A percentile compares a stretch with the other conserved stretches of the same genome.
Conservation (phyloP, 352 stramenopile genomes). For the Globisporangium recalcitrans region DNA sequence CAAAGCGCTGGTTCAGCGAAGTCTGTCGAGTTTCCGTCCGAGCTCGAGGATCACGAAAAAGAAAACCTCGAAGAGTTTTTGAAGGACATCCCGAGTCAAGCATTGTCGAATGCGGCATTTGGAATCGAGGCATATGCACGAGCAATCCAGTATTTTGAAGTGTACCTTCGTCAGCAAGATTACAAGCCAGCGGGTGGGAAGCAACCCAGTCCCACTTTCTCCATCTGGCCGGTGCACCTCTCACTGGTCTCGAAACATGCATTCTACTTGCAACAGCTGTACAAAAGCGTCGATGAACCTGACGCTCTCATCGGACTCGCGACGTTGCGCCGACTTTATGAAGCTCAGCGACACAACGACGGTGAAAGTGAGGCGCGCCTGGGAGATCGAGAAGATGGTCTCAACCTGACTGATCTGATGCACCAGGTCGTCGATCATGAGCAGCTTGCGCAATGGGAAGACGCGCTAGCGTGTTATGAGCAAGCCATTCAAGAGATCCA, state of each 20-base stretch:
- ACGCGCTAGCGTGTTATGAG: conserved; percentile 72
- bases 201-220: conserved; percentile 6
- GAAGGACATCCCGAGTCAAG: conserved; percentile 60
- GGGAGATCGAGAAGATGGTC: conserved; percentile 26
- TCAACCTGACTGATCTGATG: conserved; percentile 63
- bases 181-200: neutral
- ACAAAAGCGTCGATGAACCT: conserved; percentile 73
- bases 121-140: conserved; percentile 65
- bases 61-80: conserved; percentile 73
- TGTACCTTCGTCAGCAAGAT: conserved; percentile 56
- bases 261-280: conserved; percentile 68
- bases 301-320: conserved; percentile 58
- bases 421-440: conserved; percentile 67
- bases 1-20: conserved; percentile 30
- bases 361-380: conserved; percentile 18
- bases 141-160: conserved; percentile 75
- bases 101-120: conserved; percentile 65
- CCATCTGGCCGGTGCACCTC: conserved; percentile 32
- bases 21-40: conserved; percentile 34
- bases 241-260: conserved; percentile 55
- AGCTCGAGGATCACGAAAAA: conserved; percentile 70
- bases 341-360: conserved; percentile 33
- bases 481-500: conserved; percentile 73
- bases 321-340: conserved; percentile 46
- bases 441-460: conserved; percentile 70